Evolutionary conservation across 768 basidiomycete species (phyloP).

Genomic region (Lactifluus echinatus): DNA sequence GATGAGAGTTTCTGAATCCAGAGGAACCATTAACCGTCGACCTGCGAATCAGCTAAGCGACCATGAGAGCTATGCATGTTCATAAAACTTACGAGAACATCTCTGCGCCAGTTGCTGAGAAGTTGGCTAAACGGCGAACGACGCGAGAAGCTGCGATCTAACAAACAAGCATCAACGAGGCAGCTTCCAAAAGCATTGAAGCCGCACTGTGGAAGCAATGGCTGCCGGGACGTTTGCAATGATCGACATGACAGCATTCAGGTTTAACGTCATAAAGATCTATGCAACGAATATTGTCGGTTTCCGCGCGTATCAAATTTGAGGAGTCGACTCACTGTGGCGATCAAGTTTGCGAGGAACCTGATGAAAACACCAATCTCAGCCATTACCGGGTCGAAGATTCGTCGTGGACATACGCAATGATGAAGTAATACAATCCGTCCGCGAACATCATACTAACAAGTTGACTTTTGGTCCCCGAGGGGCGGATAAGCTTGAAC

Average conservation of each 20-base stretch:
- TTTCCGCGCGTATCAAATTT: neutral
- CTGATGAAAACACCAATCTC: conserved; percentile 19
- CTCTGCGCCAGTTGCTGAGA: conserved; percentile 26
- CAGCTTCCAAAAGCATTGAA: neutral
- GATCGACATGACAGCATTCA: conserved; percentile 60
- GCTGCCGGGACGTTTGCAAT: conserved; percentile 61
- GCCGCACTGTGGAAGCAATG: conserved; percentile 1
- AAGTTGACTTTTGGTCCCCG: conserved; percentile 36
- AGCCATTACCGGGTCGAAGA: conserved; percentile 23
- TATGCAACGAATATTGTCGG: conserved; percentile 29
- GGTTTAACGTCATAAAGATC: conserved; percentile 57
- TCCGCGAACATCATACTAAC: conserved; percentile 60
- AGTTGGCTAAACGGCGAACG: conserved; percentile 51
- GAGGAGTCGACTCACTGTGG: conserved; percentile 25
- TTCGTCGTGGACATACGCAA: conserved; percentile 43
- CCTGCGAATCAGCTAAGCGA: conserved; percentile 16
- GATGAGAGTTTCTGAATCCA: conserved; percentile 18
- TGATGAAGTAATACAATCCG: conserved; percentile 65
- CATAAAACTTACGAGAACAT: conserved; percentile 23
- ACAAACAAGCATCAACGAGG: neutral
- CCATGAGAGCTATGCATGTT: conserved; percentile 11
- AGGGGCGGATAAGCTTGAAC: conserved; percentile 41
- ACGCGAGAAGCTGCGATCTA: conserved; percentile 54
- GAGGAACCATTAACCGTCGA: conserved; percentile 18
- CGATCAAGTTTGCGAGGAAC: conserved; percentile 35